A percentile compares a stretch with the other conserved stretches of the same genome.
Evolutionary conservation across 2,329 filamentous ascomycete species (phyloP).

Genomic region (Cercospora sp.): DNA sequence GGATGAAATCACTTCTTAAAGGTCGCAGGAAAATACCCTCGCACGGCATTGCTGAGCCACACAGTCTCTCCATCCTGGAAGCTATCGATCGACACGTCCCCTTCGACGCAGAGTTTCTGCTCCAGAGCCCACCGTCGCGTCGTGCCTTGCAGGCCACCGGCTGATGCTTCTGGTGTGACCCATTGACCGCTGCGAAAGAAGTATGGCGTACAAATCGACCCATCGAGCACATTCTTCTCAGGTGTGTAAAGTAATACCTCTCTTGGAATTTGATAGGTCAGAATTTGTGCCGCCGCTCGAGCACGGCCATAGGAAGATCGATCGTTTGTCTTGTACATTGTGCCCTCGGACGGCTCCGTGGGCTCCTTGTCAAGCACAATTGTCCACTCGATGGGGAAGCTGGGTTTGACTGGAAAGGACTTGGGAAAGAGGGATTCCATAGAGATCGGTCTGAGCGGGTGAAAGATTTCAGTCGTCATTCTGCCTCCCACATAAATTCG

Average conservation of each 20-base stretch:
- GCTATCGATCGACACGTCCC: constrained; percentile 59
- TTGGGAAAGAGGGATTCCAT: constrained; percentile 60
- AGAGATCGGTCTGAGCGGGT: constrained; percentile 44
- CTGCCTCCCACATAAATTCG: constrained; percentile 55
- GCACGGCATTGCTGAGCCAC: constrained; percentile 86
- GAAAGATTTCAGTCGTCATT: constrained; percentile 44
- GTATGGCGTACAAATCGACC: constrained; percentile 78
- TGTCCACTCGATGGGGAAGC: constrained; percentile 36
- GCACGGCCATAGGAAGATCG: constrained; percentile 72
- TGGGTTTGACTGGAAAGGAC: constrained; percentile 49
- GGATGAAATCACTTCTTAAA: constrained; percentile 17
- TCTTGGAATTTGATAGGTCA: constrained; percentile 43
- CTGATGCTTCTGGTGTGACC: constrained; percentile 71
- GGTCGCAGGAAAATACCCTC: constrained; percentile 62
- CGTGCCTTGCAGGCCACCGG: constrained; percentile 80
- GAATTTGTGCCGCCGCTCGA: constrained; percentile 60
- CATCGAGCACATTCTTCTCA: constrained; percentile 72
- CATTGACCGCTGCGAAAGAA: constrained; percentile 72
- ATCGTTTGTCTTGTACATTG: constrained; percentile 81
- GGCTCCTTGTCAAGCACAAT: constrained; percentile 55
- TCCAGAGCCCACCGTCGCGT: constrained; percentile 81
- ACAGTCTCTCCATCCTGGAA: constrained; percentile 73
- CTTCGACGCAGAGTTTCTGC: constrained; percentile 65
- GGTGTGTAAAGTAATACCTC: constrained; percentile 77
- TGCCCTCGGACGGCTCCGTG: constrained; percentile 63